Evolutionary conservation across 1,139 yeast species (phyloP), one percentile per base, ranked within the genome.

Genomic region (Kodamaea derodonti): DNA sequence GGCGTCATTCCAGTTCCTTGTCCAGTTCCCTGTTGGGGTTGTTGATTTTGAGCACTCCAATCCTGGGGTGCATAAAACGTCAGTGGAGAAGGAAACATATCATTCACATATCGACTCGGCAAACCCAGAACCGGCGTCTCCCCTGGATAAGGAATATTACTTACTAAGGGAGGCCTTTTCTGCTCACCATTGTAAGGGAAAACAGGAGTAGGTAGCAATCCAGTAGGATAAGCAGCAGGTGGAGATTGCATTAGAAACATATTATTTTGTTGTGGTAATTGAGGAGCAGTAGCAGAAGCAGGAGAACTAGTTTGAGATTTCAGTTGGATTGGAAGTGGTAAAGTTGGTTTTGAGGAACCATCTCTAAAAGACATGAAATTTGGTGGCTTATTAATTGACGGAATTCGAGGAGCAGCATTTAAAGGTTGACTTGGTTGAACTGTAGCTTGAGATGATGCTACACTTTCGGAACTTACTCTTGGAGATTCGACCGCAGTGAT

Each of bases 11-110:
- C 71, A 4, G 62, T 55, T 7, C 5, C 58, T 47, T 12, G 30
- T 27, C 14, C 20, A 24, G 11, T 18, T 14, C 22, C 22, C 32
- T 32, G 34, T 11, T 30, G 38, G 18, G 18, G 22, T 29, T 27
- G 30, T 9, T 26, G 29, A 26, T 26, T 13, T 12, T 27, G 38
- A 23, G 35, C 38, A 15, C 27, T 34, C 75, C 74, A 69, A 36
- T 69, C 75, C 37, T 67, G 74, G 1, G 67, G 60, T 2, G 62
- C 67, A 36, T 68, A 72, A 41, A 74, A 71, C 35, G 67, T 74
- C 8, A 72, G 65, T 2, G 80, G 80, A 6, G 77, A 71, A 12
- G 79, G 79, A 50, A 75, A 75, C 48, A 75, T 62, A 46, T 75
- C 80, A 39, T 69, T 70, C 27, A 74, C 72, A 38, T 72, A 74